A percentile compares a stretch with the other conserved stretches of the same genome.
Conservation (phyloP, 495 filamentous ascomycete species). For the Darksidea phi region DNA sequence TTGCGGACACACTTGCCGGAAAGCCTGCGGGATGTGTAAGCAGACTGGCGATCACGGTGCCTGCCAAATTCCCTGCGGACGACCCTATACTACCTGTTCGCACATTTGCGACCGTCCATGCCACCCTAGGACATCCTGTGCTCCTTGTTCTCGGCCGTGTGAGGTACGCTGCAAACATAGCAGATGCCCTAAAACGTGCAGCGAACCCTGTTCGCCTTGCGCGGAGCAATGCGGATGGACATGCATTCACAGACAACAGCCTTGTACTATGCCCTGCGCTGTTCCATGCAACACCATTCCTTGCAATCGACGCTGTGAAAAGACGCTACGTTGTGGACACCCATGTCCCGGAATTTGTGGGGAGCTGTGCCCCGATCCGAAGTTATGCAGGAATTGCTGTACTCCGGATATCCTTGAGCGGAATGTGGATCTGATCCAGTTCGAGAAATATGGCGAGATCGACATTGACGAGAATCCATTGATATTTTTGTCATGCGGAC, state of each 20-base stretch:
- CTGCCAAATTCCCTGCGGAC: conserved; percentile 47
- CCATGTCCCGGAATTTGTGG: conserved; percentile 30
- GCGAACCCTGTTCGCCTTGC: conserved; percentile 66
- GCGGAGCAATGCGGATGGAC: conserved; percentile 54
- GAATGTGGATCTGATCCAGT: conserved; percentile 55
- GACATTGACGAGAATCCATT: conserved; percentile 59
- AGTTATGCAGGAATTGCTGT: conserved; percentile 27
- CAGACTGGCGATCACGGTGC: background rate
- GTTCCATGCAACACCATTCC: conserved; percentile 63
- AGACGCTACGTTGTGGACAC: conserved; percentile 23
- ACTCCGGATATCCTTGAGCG: conserved; percentile 44
- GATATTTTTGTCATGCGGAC: conserved; percentile 64
- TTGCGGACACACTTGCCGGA: conserved; percentile 59
- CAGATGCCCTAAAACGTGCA: conserved; percentile 57
- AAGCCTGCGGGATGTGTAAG: conserved; percentile 57
- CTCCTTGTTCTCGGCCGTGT: conserved; percentile 55
- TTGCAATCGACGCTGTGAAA: conserved; percentile 63
- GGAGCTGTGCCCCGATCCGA: conserved; percentile 6
- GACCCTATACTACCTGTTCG: conserved; percentile 55
- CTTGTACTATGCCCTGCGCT: conserved; percentile 60
- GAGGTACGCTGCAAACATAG: conserved; percentile 61
- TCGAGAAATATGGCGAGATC: conserved; percentile 54
- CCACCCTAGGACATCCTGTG: conserved; percentile 55
- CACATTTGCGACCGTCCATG: conserved; percentile 56
- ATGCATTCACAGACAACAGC: conserved; percentile 54